Conservation (phyloP, 441 rosid species). For the Arabidopsis hybrid region DNA sequence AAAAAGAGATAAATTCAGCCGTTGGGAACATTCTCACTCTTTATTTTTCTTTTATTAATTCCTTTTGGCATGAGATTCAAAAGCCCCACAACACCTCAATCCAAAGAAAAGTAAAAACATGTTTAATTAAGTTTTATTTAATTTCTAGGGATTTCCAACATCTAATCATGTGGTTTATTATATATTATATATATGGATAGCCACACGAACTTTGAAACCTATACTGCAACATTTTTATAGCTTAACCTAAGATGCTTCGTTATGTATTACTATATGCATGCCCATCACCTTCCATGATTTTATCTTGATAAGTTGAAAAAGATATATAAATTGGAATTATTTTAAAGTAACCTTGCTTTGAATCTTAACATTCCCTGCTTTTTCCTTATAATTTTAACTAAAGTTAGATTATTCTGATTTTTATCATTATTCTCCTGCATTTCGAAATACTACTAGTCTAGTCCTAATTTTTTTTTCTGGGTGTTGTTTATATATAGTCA, state of each 20-base stretch:
- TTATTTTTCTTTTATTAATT: constrained; percentile 9
- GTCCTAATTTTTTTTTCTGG: neutral
- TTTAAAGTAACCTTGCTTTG: constrained; percentile 30
- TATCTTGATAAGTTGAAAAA: constrained; percentile 21
- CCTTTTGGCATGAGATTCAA: constrained; percentile 38
- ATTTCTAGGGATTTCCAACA: constrained; percentile 18
- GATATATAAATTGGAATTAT: neutral
- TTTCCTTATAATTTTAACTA: neutral
- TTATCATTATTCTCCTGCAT: neutral
- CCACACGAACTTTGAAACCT: neutral
- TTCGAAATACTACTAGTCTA: neutral
- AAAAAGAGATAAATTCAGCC: constrained; percentile 29
- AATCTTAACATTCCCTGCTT: constrained; percentile 32
- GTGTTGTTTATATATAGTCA: neutral
- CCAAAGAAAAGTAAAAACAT: constrained; percentile 21
- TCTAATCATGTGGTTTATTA: constrained; percentile 15
- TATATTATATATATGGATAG: neutral
- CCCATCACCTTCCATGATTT: constrained; percentile 16
- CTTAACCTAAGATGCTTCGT: neutral
- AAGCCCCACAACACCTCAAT: constrained; percentile 32
- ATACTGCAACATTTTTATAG: neutral
- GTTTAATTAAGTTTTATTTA: neutral
- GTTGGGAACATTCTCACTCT: constrained; percentile 35
- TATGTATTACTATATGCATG: neutral
- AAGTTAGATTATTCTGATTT: neutral